Base-by-base conservation (phyloP, 1,284 basidiomycete species). In the Sanghuangporus sanghuang region DNA sequence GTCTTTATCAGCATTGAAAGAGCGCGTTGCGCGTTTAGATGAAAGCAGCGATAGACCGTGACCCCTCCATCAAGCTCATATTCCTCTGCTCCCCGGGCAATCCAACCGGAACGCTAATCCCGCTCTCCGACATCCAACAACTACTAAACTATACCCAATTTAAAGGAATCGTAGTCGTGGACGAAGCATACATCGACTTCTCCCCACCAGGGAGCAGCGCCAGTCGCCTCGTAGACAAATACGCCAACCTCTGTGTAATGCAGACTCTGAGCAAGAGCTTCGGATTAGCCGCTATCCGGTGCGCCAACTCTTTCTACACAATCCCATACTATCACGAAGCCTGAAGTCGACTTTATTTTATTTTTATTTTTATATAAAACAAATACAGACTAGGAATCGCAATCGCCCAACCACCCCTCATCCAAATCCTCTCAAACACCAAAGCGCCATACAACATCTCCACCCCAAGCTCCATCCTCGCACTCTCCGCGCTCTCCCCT, bases 381-480 rank as follows among this genome's bases (percentile, higher is more conserved):
- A n/a, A n/a, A n/a, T n/a, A n/a, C n/a, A n/a, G n/a, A n/a, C 79
- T 99, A 32, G 96, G 97, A 2, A 86, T 96, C 64, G 94, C 95
- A 0, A 80, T 98, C 66, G 93, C 94, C 2, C 90, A 96, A 68
- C 94, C 94, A 0, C 86, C 92, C 0, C 79, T 98, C 18, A 89
- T 98, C 56, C 96, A 96, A 73, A 85, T 98, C 69, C 85, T 99
- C 66, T 88, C 89, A 70, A 99, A 98, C 75, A 93, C 96, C 59
- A 99, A 99, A 76, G 97, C 96, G 0, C 96, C 96, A 0, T 99
- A 99, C 81, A 98, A 98, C 75, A 89, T 99, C 69, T 96, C 95
- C 12, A 85, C 90, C 0, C 95, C 95, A 0, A 94, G 95, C 2
- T 93, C 96, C 6, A 79, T 86, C 55, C 85, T 98, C 36, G 95